These are phyloP conservation scores for Bretschneidera sinensis DNA, from an alignment of 345 rosid species.

Conservation along the genomic window DNA sequence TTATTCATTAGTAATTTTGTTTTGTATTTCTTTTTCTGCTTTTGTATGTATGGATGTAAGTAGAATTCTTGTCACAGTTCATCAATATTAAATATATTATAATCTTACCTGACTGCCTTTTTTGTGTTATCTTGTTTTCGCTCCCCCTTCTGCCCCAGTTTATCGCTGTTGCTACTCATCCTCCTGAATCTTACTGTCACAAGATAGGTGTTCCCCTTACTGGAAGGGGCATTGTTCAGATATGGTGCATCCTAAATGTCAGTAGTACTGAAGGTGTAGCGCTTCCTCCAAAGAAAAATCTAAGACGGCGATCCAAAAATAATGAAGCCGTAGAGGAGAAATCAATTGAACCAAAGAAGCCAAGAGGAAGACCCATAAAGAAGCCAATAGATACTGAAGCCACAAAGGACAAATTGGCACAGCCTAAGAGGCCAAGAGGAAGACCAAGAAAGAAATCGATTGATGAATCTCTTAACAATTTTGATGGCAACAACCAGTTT, in stretches of 20 bases:
- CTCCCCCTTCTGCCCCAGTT: constrained; percentile 39
- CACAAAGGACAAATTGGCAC: constrained; percentile 1
- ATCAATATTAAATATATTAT: not conserved
- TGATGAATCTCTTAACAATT: constrained; percentile 26
- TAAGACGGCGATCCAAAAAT: constrained; percentile 16
- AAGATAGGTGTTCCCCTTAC: constrained; percentile 58
- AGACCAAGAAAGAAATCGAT: constrained; percentile 23
- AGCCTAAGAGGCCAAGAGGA: constrained; percentile 28
- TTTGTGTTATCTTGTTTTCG: not conserved
- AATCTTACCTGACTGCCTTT: not conserved
- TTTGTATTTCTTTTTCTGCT: not conserved
- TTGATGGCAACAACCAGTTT: constrained; percentile 25
- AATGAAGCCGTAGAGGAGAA: constrained; percentile 19
- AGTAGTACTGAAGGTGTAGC: constrained; percentile 25
- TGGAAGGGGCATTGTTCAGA: constrained; percentile 86
- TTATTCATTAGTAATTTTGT: not conserved
- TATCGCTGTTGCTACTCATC: constrained; percentile 90
- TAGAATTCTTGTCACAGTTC: not conserved
- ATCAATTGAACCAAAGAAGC: constrained; percentile 30
- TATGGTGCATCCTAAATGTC: constrained; percentile 68
- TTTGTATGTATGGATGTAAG: not conserved
- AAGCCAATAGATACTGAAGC: not conserved
- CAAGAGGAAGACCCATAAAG: constrained; percentile 31
- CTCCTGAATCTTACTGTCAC: constrained; percentile 73
- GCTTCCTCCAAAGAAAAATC: constrained; percentile 17